Conservation (phyloP, 768 basidiomycete species). For the Leccinum arenicola region DNA sequence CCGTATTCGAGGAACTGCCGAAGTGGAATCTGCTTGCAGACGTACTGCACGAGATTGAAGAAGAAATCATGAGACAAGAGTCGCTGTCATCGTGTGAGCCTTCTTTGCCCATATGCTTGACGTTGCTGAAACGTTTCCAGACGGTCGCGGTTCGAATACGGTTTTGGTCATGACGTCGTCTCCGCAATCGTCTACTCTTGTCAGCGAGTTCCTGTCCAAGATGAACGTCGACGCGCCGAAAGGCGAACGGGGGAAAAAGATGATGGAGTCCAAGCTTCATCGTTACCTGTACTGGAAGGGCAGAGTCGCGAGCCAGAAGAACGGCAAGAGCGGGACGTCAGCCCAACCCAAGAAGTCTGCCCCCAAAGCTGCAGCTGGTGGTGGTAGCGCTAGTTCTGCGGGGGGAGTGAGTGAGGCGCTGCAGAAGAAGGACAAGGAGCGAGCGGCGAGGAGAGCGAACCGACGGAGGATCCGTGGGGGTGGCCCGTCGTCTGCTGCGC, state of each 20-base stretch:
- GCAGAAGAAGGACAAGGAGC: conserved; percentile 71
- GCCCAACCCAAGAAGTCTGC: conserved; percentile 1
- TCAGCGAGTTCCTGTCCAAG: conserved; percentile 74
- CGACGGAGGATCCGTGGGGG: conserved; percentile 79
- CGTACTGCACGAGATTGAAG: conserved; percentile 88
- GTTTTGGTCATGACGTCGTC: conserved; percentile 90
- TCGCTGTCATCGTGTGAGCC: conserved; percentile 29
- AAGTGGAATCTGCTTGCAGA: conserved; percentile 89
- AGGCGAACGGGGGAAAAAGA: conserved; percentile 61
- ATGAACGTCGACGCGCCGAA: conserved; percentile 56
- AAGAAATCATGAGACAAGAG: conserved; percentile 69
- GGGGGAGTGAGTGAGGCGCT: conserved; percentile 66
- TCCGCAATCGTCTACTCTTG: conserved; percentile 63
- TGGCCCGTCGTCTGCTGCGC: conserved; percentile 33
- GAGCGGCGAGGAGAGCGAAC: conserved; percentile 55
- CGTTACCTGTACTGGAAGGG: conserved; percentile 83
- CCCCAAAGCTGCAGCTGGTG: conserved; percentile 14
- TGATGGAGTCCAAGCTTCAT: conserved; percentile 78
- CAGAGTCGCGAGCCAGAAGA: conserved; percentile 32
- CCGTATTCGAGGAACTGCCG: conserved; percentile 89
- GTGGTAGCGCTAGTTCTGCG: conserved; percentile 7
- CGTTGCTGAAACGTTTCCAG: conserved; percentile 11
- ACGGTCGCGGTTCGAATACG: conserved; percentile 59
- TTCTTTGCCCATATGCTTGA: background rate
- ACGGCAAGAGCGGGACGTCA: conserved; percentile 4